Conservation (phyloP, 2,329 filamentous ascomycete species). For the Juglanconis oblonga region DNA sequence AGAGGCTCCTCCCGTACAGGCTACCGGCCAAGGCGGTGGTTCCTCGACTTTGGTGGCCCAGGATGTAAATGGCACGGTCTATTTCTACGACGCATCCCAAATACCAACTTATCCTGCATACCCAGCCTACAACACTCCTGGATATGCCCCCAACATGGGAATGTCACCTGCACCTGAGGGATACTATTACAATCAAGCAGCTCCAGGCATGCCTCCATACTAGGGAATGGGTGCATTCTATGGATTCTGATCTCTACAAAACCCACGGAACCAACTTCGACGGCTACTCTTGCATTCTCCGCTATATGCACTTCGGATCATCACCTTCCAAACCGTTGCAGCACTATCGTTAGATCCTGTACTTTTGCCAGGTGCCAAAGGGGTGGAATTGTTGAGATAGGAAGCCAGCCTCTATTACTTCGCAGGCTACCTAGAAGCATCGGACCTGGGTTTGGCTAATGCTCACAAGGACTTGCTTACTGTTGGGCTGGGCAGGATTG, state of each 20-base stretch:
- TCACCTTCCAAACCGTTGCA: not conserved
- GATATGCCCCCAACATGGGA: conserved; percentile 50
- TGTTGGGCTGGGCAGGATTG: not conserved
- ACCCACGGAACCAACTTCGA: not conserved
- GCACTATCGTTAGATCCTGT: not conserved
- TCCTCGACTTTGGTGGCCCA: conserved; percentile 67
- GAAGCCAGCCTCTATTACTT: not conserved
- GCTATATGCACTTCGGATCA: not conserved
- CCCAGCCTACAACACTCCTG: conserved; percentile 43
- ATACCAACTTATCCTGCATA: conserved; percentile 54
- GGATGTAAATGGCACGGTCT: conserved; percentile 93
- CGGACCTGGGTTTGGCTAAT: not conserved
- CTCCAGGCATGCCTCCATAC: conserved; percentile 59
- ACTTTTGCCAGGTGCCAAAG: not conserved
- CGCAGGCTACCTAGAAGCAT: not conserved
- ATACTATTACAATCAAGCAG: conserved; percentile 67
- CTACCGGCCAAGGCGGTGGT: conserved; percentile 47
- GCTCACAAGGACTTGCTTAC: not conserved
- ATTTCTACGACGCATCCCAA: conserved; percentile 84
- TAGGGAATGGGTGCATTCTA: conserved; percentile 37
- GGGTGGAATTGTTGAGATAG: not conserved
- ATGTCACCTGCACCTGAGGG: conserved; percentile 66
- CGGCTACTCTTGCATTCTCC: not conserved
- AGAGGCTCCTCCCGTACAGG: conserved; percentile 33
- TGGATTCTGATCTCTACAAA: not conserved